Base-by-base conservation (phyloP, 2,329 filamentous ascomycete species). In the Coleophoma eucalyptorum region DNA sequence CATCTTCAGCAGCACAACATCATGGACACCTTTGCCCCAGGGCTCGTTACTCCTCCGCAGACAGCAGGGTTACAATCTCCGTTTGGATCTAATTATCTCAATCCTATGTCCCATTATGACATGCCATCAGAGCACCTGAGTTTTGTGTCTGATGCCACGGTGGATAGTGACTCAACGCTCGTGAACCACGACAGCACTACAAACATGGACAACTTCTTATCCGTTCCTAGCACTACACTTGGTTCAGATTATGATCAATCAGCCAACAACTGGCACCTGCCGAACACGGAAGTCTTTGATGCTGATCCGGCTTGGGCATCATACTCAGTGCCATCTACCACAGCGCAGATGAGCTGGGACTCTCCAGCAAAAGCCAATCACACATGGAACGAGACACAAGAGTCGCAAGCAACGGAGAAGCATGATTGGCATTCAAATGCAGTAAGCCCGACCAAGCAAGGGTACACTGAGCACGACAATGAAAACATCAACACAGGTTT, bases 31-130 rank as follows among this genome's bases (percentile, higher is more conserved):
- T 79, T 77, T 54, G 67, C 72, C 18, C 72, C 74, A 53, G 79
- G 77, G 2, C 74, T 83, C 16, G 74, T 74, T 26, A 83, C 81
- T 5, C 80, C 81, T 20, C 80, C 80, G 3, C 79, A 77, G 4
- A 78, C 75, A 2, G 79, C 77, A 1, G 72, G 73, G 2, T 65
- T 83, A 13, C 72, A 76, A 20, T 56, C 59, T 4, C 54, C 58
- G 4, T 65, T 62, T 40, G 51, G 47, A 13, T 46, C 47, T 6
- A 49, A 44, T 19, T 61, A 55, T 12, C 48, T 55, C 3, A 20
- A 45, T 33, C 20, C 26, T 5, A 60, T 55, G 33, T 42, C 46
- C n/a, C 31, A 37, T 19, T 33, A 33, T 18, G 55, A 59, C 12
- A 48, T 62, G 34, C 55, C 55, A 10, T 42, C 43, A 6, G 59